phyloP scores from a whole-genome alignment of 2,329 filamentous ascomycete species.

The Aureobasidium sp. region DNA sequence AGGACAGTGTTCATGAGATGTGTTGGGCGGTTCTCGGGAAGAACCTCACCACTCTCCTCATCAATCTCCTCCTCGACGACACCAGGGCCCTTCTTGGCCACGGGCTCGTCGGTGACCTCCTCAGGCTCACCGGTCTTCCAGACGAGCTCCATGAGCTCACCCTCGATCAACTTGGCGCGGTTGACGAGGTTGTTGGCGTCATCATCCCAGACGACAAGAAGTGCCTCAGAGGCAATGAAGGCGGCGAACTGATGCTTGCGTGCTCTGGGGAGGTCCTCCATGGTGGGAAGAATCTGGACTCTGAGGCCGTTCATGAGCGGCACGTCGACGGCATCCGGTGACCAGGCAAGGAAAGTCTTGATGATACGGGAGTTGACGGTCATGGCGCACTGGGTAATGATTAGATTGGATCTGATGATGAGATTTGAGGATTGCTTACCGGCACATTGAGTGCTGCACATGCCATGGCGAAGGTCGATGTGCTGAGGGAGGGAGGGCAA shows the following conservation, averaged over 20 bases:
- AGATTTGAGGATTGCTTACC: conserved; percentile 36
- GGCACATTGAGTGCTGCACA: conserved; percentile 64
- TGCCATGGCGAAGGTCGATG: conserved; percentile 55
- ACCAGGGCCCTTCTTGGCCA: conserved; percentile 39
- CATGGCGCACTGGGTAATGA: conserved; percentile 56
- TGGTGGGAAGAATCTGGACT: conserved; percentile 64
- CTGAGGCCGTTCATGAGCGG: conserved; percentile 69
- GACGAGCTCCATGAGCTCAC: conserved; percentile 68
- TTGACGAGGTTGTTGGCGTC: conserved; percentile 62
- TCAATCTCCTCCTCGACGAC: conserved; percentile 53
- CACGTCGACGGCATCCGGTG: conserved; percentile 64
- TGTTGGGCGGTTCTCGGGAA: conserved; percentile 56
- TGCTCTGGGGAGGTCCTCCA: conserved; percentile 61
- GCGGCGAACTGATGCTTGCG: conserved; percentile 75
- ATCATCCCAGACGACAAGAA: conserved; percentile 77
- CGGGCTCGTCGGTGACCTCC: conserved; percentile 48
- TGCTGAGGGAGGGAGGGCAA: conserved; percentile 57
- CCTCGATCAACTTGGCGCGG: conserved; percentile 64
- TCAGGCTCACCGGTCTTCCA: conserved; percentile 54
- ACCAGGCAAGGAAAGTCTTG: conserved; percentile 67
- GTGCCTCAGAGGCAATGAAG: conserved; percentile 61
- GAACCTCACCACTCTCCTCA: conserved; percentile 60
- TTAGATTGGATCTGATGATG: conserved; percentile 17
- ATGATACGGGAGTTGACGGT: conserved; percentile 73
- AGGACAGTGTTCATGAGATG: conserved; percentile 63